Base-by-base conservation (phyloP, 169 alveolate species). In the Eimeria praecox region DNA sequence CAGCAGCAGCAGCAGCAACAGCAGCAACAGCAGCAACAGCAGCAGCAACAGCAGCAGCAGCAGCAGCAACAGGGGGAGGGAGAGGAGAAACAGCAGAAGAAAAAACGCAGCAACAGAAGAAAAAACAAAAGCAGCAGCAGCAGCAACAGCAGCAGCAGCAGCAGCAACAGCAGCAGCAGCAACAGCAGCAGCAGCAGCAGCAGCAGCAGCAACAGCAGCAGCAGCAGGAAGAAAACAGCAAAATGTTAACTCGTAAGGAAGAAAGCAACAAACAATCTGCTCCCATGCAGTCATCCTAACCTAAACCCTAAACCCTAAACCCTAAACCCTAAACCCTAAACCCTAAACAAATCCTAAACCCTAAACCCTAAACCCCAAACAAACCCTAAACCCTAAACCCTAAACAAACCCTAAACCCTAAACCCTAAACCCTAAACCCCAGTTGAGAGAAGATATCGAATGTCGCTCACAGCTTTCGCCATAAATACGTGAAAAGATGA, bases 401-500 rank as follows among this genome's bases (percentile, higher is more conserved):
- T 73, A 35, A 73, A 73, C 54, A 73, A 73, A 73, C 83, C 44
- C 83, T 73, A 35, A 73, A 73, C 54, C 54, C 83, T 73, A 56
- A 56, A 56, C 66, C 66, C 66, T 56, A 56, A 56, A 56, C 66
- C 66, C 66, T 56, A 56, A 56, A 56, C 66, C 66, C 66, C 20
- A 56, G 66, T 3, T 12, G 66, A 56, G 24, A n/a, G n/a, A n/a
- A n/a, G n/a, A n/a, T n/a, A n/a, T n/a, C n/a, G n/a, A n/a, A 16
- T 56, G 66, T 9, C 5, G 18, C 90, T 82, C 49, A 82, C 90
- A 46, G 49, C 73, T 52, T 82, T 82, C 90, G 14, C 90, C 90
- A 49, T 82, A 82, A 22, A 82, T 82, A 40, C 90, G 90, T 6
- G 90, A 82, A 49, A 82, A 82, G 49, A 82, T 82, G 44, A 82